A percentile compares a stretch with the other conserved stretches of the same genome.
phyloP scores from a whole-genome alignment of 805 yeast species.

The Yamadazyma ubonensis region DNA sequence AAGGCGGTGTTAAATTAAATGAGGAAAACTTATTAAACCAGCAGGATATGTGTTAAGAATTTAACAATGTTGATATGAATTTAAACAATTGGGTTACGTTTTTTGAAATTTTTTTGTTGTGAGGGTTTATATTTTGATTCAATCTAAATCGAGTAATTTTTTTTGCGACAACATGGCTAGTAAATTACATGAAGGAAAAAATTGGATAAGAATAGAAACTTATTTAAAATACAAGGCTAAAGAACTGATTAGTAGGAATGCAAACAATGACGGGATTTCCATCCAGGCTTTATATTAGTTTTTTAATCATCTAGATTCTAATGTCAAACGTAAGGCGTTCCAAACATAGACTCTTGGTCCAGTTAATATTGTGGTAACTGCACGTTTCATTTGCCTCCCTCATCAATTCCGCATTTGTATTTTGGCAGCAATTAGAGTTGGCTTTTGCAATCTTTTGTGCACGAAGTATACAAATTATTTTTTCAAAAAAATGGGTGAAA shows the following conservation, averaged over 20 bases:
- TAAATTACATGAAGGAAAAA: neutral
- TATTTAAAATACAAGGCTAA: neutral
- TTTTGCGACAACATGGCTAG: slow-evolving; percentile 8
- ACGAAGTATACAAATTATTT: neutral
- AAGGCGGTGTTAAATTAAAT: slow-evolving; percentile 8
- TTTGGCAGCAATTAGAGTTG: slow-evolving; percentile 1
- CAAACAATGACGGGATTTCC: neutral
- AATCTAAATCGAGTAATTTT: slow-evolving; percentile 4
- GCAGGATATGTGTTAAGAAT: slow-evolving; percentile 2
- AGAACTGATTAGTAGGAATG: neutral
- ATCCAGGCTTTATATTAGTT: neutral
- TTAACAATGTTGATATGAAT: slow-evolving; percentile 5
- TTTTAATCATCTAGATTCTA: slow-evolving; percentile 1
- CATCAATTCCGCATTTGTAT: neutral
- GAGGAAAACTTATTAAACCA: slow-evolving; percentile 7
- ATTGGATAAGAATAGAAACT: neutral
- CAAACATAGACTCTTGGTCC: neutral
- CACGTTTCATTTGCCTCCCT: neutral
- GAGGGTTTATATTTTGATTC: slow-evolving; percentile 5
- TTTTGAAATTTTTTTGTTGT: slow-evolving; percentile 2
- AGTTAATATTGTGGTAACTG: neutral
- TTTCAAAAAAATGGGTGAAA: neutral
- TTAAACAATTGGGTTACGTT: slow-evolving; percentile 1
- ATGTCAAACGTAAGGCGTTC: neutral
- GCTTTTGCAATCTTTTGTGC: slow-evolving; percentile 7